Conservation (phyloP, 805 yeast genomes). For the Candida multigemmis region DNA sequence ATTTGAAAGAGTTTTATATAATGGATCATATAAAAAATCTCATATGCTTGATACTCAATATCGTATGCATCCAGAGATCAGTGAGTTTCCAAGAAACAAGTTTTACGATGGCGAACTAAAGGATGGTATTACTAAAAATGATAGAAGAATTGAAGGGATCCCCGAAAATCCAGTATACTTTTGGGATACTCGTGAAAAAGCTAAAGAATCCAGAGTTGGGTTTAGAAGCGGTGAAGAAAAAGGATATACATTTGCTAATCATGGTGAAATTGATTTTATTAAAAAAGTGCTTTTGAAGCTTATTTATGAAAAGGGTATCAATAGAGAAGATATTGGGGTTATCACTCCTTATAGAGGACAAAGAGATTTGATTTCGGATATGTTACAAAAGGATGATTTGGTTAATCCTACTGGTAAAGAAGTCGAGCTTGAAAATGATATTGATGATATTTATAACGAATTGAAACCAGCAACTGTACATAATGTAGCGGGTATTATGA, state of each 20-base stretch:
- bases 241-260: slow-evolving; percentile 54
- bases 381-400: slow-evolving; percentile 38
- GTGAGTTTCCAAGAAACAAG: slow-evolving; percentile 46
- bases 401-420: slow-evolving; percentile 46
- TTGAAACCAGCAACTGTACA: slow-evolving; percentile 42
- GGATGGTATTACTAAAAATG: slow-evolving; percentile 51
- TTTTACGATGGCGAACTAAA: slow-evolving; percentile 42
- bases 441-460: slow-evolving; percentile 45
- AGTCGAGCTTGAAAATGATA: slow-evolving; percentile 46
- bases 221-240: slow-evolving; percentile 36
- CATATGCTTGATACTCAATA: slow-evolving; percentile 65
- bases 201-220: slow-evolving; percentile 40
- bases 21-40: slow-evolving; percentile 52
- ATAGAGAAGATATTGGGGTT: slow-evolving; percentile 46
- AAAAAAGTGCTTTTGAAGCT: slow-evolving; percentile 39
- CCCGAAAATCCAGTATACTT: slow-evolving; percentile 45
- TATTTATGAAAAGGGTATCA: slow-evolving; percentile 45
- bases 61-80: slow-evolving; percentile 58
- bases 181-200: slow-evolving; percentile 47
- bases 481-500: slow-evolving; percentile 34
- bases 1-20: slow-evolving; percentile 56
- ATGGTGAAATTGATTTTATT: slow-evolving; percentile 42
- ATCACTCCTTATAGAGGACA: slow-evolving; percentile 77
- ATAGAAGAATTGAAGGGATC: slow-evolving; percentile 38
- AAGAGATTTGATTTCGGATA: slow-evolving; percentile 49